Evolutionary conservation across 306 rosid genomes (phyloP), one percentile per base, ranked within the genome.

Genomic region (Lathyrus tuberosus): DNA sequence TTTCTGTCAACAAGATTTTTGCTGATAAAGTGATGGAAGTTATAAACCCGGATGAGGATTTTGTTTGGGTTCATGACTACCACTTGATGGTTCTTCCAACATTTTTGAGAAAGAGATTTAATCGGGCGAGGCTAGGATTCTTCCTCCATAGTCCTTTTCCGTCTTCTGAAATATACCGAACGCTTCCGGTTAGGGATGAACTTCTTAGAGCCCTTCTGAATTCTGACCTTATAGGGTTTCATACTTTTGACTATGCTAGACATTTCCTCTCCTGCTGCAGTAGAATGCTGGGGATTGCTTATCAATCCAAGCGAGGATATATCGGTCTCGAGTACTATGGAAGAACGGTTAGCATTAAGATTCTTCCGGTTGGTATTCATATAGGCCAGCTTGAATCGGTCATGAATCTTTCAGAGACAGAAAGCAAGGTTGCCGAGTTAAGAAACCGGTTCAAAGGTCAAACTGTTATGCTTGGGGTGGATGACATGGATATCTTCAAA

Each of bases 1-100:
- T 91, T 72, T 88, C 97, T 1, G 96, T 88, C 66, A 91, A 91
- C 91, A 88, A 91, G 91, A 88, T 86, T 58, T 91, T 91, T 85
- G 97, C 97, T 2, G 97, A 91, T 81, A 91, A 83, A 78, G 93
- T 91, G 17, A 88, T 86, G 92, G 97, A 88, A 77, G 97, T 91
- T 65, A 88, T 91, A 66, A 88, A 71, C 80, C 82, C 82, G 67
- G 82, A 79, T 43, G 82, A 79, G 46, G 82, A 79, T 44, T 79
- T 67, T 73, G 82, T 91, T 43, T 91, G 97, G 97, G 90, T 91
- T 77, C 97, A 91, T 82, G 97, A 91, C 64, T 91, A 91, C 83
- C 97, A 91, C 76, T 66, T 91, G 86, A 88, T 91, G 97, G 91
- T 91, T 68, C 82, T 91, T 76, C 96, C 97, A 20, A 91, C 97